Evolutionary conservation across 2,329 filamentous ascomycete genomes (phyloP), one percentile per base, ranked within the genome.

Genomic region (Periconia macrospinosa): DNA sequence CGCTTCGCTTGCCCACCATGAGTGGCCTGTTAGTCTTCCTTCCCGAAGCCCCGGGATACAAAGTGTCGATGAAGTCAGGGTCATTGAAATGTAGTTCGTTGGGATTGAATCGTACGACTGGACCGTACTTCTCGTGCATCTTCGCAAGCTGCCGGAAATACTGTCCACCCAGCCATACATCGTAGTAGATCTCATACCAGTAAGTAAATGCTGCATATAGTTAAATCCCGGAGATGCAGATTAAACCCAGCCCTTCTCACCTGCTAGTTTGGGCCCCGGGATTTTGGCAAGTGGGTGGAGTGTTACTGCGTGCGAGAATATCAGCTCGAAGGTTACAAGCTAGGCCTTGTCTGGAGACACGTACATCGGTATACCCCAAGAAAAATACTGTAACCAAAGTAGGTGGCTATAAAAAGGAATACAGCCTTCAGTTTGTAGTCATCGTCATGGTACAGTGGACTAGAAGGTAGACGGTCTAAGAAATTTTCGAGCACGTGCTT

Each of bases 31-130:
- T 45, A 15, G 45, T 45, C 13, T 27, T 45, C n/a, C 37, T 51
- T 17, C 33, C 27, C 27, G 42, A 51, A 11, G 49, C 3, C n/a
- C 49, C 42, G 30, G 49, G 3, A 51, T 51, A 51, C 17, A 51
- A 8, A 15, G 6, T 41, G 30, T 51, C 42, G 19, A 51, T 52
- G 37, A 56, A 60, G 15, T 53, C 45, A 19, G 57, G 53, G 41
- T 60, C 55, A 42, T 47, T 50, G 19, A 52, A 50, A 35, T 60
- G 57, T 6, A 60, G n/a, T 47, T 60, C 55, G 15, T 48, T 27
- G 6, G 57, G 55, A 41, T 50, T 60, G 49, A 60, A 49, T 13
- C 55, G 49, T 17, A 60, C 44, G n/a, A 60, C 51, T 8, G 55
- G 55, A 10, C 57, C 55, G 35, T 52, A 52, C 17, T 47, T 42